Evolutionary conservation across 768 basidiomycete genomes (phyloP).

Genomic region (Boletus pseudo-olivaceus): DNA sequence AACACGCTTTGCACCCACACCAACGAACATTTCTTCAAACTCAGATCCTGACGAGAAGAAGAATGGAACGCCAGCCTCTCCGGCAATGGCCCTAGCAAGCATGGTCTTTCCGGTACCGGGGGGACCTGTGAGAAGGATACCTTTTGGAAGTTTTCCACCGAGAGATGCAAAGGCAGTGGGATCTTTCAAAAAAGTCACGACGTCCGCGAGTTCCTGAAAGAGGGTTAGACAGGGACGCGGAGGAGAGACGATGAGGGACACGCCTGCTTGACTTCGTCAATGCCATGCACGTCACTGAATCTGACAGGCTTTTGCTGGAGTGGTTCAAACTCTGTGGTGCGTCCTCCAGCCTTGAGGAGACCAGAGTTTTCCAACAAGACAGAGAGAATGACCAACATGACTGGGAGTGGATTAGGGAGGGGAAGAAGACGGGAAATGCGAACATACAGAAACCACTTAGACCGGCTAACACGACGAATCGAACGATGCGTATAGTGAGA

Average conservation of each 20-base stretch:
- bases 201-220: constrained; percentile 81
- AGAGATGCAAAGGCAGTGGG: constrained; percentile 86
- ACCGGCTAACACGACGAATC: constrained; percentile 54
- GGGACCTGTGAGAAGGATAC: constrained; percentile 85
- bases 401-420: constrained; percentile 33
- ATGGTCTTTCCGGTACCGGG: constrained; percentile 84
- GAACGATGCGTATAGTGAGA: constrained; percentile 58
- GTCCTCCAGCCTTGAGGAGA: constrained; percentile 83
- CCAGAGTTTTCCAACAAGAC: constrained; percentile 93
- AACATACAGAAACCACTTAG: constrained; percentile 66
- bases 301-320: constrained; percentile 76
- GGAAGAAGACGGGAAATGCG: not conserved
- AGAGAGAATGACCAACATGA: constrained; percentile 81
- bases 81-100: constrained; percentile 95
- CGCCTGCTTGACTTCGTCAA: constrained; percentile 94
- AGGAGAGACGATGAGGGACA: constrained; percentile 17
- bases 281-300: constrained; percentile 95
- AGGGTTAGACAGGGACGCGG: constrained; percentile 1
- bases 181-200: constrained; percentile 93
- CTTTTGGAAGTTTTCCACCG: constrained; percentile 93
- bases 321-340: constrained; percentile 80
- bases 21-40: constrained; percentile 98
- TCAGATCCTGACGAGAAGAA: constrained; percentile 96
- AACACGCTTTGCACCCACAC: constrained; percentile 91
- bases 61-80: constrained; percentile 97